These are phyloP conservation scores for Hygrophila difformis DNA, from an alignment of 257 asterid genomes.

Conservation along the genomic window DNA sequence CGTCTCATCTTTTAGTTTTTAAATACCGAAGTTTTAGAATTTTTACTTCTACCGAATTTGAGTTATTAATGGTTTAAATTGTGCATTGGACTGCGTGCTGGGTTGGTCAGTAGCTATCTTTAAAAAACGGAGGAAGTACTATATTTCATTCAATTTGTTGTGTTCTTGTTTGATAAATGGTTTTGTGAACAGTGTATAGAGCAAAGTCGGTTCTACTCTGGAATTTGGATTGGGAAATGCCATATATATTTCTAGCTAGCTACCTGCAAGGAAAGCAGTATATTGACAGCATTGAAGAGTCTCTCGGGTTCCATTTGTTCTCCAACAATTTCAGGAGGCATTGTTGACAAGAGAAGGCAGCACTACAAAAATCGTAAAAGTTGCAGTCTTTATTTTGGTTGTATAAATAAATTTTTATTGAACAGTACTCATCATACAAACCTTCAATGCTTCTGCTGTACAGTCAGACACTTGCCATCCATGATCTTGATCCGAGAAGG, in stretches of 20 bases:
- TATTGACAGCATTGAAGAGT: slow-evolving; percentile 81
- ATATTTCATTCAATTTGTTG: no score
- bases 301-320: slow-evolving; percentile 54
- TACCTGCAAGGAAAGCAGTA: slow-evolving; percentile 88
- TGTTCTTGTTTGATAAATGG: no score
- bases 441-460: slow-evolving; percentile 97
- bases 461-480: slow-evolving; percentile 99
- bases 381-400: background rate
- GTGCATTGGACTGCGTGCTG: no score
- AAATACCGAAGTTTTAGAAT: no score
- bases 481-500: slow-evolving; percentile 93
- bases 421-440: slow-evolving; percentile 16
- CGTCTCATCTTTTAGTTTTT: background rate
- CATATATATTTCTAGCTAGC: no score
- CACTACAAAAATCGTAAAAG: slow-evolving; percentile 29
- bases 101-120: no score
- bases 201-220: no score
- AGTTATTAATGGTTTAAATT: no score
- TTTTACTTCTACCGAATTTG: no score
- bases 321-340: slow-evolving; percentile 71
- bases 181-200: background rate
- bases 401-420: no score
- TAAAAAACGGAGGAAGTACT: no score
- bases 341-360: slow-evolving; percentile 58
- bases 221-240: no score